Evolutionary conservation across 176 grass and related monocot species (phyloP).

Genomic region (Aegilops speltoides): DNA sequence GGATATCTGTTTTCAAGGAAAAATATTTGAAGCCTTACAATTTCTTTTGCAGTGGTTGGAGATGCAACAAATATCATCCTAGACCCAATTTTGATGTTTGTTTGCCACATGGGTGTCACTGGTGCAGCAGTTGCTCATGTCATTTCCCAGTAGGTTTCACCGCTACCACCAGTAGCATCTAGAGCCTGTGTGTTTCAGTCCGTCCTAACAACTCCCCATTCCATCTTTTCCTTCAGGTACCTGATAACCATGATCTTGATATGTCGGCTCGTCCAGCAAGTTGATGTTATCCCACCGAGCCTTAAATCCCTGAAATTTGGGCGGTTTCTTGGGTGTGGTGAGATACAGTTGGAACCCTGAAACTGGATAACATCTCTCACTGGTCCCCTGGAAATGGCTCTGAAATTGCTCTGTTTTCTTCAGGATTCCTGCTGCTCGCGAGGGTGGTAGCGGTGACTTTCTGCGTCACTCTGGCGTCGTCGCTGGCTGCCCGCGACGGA

Average conservation of each 20-base stretch:
- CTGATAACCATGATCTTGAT: slow-evolving; percentile 85
- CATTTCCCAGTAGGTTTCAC: slow-evolving; percentile 81
- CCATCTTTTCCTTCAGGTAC: slow-evolving; percentile 46
- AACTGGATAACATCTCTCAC: slow-evolving; percentile 19
- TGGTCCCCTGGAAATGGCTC: slow-evolving; percentile 13
- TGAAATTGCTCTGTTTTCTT: slow-evolving; percentile 17
- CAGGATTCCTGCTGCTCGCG: slow-evolving; percentile 84
- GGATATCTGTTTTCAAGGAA: not conserved
- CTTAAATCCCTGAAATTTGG: slow-evolving; percentile 84
- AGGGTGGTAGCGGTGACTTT: slow-evolving; percentile 97
- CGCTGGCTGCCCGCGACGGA: slow-evolving; percentile 79
- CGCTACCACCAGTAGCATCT: not conserved
- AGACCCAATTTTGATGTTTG: slow-evolving; percentile 97
- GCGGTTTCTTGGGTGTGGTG: slow-evolving; percentile 92
- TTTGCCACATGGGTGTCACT: slow-evolving; percentile 80
- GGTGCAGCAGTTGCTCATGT: slow-evolving; percentile 96
- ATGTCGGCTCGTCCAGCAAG: slow-evolving; percentile 62
- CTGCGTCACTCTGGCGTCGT: slow-evolving; percentile 90
- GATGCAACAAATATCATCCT: slow-evolving; percentile 86
- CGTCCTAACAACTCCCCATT: not conserved
- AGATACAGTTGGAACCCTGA: slow-evolving; percentile 44
- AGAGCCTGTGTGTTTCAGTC: not conserved
- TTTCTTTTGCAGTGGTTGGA: slow-evolving; percentile 59
- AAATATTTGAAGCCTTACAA: not conserved
- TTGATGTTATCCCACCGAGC: slow-evolving; percentile 83